These are phyloP conservation scores for Cercospora beticola DNA, from an alignment of 2,329 filamentous ascomycete species.

Conservation along the genomic window DNA sequence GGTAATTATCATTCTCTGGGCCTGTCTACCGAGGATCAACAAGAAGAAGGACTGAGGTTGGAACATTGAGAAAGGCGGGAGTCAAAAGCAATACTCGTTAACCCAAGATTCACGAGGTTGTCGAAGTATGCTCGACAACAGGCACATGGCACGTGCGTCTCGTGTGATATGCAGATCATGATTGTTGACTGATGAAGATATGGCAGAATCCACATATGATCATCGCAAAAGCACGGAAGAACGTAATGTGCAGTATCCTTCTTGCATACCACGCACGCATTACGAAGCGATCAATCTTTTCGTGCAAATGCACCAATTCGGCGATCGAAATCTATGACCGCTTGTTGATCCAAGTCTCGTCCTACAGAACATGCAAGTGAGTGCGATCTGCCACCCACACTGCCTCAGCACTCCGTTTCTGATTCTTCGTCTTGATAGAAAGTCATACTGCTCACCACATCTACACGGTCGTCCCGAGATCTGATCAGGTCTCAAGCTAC, in stretches of 20 bases:
- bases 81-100: not conserved
- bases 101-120: not conserved
- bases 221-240: not conserved
- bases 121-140: not conserved
- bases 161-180: not conserved
- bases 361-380: not conserved
- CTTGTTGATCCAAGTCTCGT: not conserved
- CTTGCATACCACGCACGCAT: not conserved
- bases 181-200: not conserved
- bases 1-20: constrained; percentile 54
- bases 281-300: not conserved
- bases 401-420: not conserved
- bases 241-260: not conserved
- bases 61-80: too few relatives aligned
- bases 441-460: not conserved
- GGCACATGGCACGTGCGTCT: not conserved
- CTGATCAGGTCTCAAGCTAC: not conserved
- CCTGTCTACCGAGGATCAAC: constrained; percentile 48
- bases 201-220: not conserved
- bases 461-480: not conserved
- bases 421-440: not conserved
- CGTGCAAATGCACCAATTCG: not conserved
- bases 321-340: not conserved
- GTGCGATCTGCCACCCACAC: not conserved
- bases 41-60: constrained; percentile 41